phyloP scores from a whole-genome alignment of 164 flowering plant species.

The Stephania yunnanensis region DNA sequence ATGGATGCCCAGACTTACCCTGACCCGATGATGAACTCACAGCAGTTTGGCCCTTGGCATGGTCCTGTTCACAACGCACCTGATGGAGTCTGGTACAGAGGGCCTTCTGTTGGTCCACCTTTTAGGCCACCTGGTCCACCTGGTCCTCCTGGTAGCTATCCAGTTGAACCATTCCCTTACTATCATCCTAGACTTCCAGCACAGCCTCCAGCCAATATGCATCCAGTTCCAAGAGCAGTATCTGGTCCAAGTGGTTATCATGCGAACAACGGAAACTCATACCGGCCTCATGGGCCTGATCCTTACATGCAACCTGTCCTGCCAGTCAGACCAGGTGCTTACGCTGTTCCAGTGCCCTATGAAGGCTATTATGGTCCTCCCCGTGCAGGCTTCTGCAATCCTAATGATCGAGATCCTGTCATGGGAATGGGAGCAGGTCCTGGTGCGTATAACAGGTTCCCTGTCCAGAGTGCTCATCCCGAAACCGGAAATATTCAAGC shows the following conservation, averaged over 20 bases:
- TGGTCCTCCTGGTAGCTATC: slow-evolving; percentile 66
- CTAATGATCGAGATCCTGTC: slow-evolving; percentile 59
- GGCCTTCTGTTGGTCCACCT: slow-evolving; percentile 67
- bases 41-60: slow-evolving; percentile 71
- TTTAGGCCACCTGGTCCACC: slow-evolving; percentile 57
- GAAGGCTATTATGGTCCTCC: slow-evolving; percentile 83
- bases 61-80: slow-evolving; percentile 58
- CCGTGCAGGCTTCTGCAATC: slow-evolving; percentile 50
- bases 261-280: slow-evolving; percentile 59
- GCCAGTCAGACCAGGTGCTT: slow-evolving; percentile 81
- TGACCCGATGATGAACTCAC: slow-evolving; percentile 47
- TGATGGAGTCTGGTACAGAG: slow-evolving; percentile 81
- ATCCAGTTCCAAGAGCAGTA: slow-evolving; percentile 51
- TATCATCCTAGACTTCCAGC: slow-evolving; percentile 66
- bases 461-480: slow-evolving; percentile 39
- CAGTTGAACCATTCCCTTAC: slow-evolving; percentile 72
- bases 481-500: slow-evolving; percentile 42
- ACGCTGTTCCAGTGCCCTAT: slow-evolving; percentile 64
- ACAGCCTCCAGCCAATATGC: slow-evolving; percentile 49
- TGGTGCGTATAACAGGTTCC: slow-evolving; percentile 42
- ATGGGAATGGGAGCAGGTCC: slow-evolving; percentile 64
- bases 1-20: slow-evolving; percentile 51
- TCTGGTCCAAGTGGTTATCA: slow-evolving; percentile 57
- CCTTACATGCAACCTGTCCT: slow-evolving; percentile 63
- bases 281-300: slow-evolving; percentile 65